Percentiles rank a stretch among this genome's conserved stretches.
phyloP scores from a whole-genome alignment of 169 alveolate genomes.

The Pseudocohnilembus persalinus region DNA sequence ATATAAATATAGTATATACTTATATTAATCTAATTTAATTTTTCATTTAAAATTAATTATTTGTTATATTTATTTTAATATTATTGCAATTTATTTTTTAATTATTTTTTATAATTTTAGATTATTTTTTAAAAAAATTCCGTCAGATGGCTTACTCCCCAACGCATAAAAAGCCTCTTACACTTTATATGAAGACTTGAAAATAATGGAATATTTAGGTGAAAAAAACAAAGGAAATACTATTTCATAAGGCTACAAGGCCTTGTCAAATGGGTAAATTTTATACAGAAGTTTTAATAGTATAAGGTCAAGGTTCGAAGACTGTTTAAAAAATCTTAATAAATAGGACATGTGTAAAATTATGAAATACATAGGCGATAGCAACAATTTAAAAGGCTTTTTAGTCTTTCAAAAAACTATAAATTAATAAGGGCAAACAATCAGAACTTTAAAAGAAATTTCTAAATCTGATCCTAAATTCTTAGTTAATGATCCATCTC shows the following conservation, averaged over 20 bases:
- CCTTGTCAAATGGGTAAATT: neutral
- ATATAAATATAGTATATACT: no score
- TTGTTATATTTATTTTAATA: no score
- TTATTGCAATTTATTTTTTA: no score
- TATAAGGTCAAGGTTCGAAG: neutral
- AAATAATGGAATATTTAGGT: neutral
- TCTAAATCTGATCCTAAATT: neutral
- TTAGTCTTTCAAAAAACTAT: no score
- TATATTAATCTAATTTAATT: no score
- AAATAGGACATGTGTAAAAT: neutral
- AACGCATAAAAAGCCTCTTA: neutral
- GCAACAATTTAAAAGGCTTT: neutral
- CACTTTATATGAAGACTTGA: neutral
- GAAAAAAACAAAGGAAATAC: no score
- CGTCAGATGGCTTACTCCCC: no score
- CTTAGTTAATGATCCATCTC: neutral
- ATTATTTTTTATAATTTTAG: no score
- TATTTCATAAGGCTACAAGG: neutral
- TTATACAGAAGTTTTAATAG: neutral
- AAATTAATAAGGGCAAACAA: no score
- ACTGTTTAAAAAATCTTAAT: neutral
- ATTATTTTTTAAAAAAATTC: no score
- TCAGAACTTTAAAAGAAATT: neutral
- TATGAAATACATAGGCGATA: neutral
- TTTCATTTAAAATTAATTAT: no score